A percentile compares a stretch with the other conserved stretches of the same genome.
Conservation (phyloP, 495 filamentous ascomycete species). For the Terfezia claveryi region DNA sequence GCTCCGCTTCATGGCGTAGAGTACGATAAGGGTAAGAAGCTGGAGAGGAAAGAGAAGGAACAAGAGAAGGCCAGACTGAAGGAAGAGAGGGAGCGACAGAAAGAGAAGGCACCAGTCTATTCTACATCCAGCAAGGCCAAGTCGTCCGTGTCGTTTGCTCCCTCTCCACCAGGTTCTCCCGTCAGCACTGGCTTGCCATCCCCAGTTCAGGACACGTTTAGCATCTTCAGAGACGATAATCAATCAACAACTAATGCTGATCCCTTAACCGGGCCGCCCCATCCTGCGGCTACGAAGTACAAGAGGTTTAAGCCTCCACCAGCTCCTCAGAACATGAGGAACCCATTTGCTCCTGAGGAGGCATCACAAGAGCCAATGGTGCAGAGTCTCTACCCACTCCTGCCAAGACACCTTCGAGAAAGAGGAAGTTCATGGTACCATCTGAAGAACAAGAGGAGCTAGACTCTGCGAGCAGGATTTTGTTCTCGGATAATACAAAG, state of each 20-base stretch:
- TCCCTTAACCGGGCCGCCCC: background rate
- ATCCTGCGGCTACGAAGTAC: background rate
- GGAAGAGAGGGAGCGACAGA: background rate
- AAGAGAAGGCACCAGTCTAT: background rate
- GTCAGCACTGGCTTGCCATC: background rate
- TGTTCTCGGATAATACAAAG: conserved; percentile 5
- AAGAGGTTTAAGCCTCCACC: background rate
- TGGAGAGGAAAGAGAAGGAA: background rate
- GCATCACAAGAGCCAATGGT: background rate
- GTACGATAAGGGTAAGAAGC: background rate
- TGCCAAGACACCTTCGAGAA: conserved; percentile 66
- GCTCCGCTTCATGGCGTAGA: conserved; percentile 43
- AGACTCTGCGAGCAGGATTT: background rate
- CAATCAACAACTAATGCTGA: background rate
- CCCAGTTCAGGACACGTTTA: background rate
- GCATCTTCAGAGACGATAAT: background rate
- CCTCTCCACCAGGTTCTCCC: background rate
- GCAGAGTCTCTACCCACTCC: conserved; percentile 57
- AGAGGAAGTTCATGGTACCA: conserved; percentile 24
- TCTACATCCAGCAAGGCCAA: background rate
- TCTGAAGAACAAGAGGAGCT: background rate
- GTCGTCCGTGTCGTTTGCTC: background rate
- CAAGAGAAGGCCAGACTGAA: background rate
- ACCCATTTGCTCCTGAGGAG: background rate
- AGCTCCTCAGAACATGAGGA: background rate